Evolutionary conservation across 2,329 filamentous ascomycete genomes (phyloP).

Genomic region (Diaporthe caulivora): DNA sequence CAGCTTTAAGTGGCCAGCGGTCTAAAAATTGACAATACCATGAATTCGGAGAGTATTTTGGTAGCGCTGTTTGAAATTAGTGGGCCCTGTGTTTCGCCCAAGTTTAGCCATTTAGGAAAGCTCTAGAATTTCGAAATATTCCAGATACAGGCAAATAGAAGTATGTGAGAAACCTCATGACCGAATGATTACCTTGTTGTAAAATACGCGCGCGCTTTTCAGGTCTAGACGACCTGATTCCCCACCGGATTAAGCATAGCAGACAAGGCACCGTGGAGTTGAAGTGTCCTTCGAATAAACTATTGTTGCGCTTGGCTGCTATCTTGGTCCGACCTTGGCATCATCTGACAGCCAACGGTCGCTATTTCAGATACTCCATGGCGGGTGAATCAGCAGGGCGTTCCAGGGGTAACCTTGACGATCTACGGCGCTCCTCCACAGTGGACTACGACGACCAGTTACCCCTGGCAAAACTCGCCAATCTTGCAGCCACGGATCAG

Average conservation of each 20-base stretch:
- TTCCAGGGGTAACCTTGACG: constrained; percentile 11
- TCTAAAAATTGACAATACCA: constrained; percentile 21
- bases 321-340: constrained; percentile 8
- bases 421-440: constrained; percentile 13
- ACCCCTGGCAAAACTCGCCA: neutral
- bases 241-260: neutral
- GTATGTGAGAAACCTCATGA: neutral
- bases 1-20: neutral
- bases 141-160: neutral
- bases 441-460: neutral
- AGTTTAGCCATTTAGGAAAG: neutral
- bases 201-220: neutral
- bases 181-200: neutral
- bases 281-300: constrained; percentile 19
- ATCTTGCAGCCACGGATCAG: constrained; percentile 8
- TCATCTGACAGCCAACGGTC: constrained; percentile 23
- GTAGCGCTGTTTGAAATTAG: constrained; percentile 16
- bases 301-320: neutral
- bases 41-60: neutral
- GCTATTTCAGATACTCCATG: neutral
- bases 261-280: neutral
- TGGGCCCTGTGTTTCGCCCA: constrained; percentile 17
- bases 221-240: neutral
- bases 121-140: neutral
- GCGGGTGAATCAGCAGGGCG: neutral